phyloP scores from a whole-genome alignment of 2,329 filamentous ascomycete species.

The Lasiodiplodia sp. region DNA sequence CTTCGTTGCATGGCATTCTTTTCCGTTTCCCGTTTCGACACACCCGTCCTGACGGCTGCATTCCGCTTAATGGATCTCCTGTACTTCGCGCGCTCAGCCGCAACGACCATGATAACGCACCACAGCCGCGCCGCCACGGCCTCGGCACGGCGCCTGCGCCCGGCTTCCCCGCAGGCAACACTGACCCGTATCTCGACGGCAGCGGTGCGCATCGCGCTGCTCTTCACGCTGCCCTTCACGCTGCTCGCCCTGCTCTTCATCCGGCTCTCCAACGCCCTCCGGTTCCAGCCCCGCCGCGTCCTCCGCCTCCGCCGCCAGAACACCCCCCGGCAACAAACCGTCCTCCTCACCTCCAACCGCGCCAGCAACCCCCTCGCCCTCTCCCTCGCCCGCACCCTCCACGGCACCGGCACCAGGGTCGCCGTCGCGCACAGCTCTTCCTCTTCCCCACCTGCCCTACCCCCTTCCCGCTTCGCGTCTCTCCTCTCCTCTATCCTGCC shows the following conservation, averaged over 20 bases:
- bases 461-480: background rate
- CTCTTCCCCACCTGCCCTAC: background rate
- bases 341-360: conserved; percentile 74
- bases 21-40: conserved; percentile 11
- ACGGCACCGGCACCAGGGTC: conserved; percentile 3
- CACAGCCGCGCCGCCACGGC: conserved; percentile 8
- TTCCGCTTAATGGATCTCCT: conserved; percentile 2
- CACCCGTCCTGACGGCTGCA: background rate
- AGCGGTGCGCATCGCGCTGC: background rate
- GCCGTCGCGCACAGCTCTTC: background rate
- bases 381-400: conserved; percentile 19
- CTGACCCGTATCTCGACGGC: background rate
- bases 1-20: background rate
- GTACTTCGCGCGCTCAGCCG: background rate
- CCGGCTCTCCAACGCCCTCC: conserved; percentile 71
- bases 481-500: background rate
- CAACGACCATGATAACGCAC: background rate
- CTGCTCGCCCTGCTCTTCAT: conserved; percentile 51
- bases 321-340: conserved; percentile 69
- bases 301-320: conserved; percentile 73
- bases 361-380: conserved; percentile 55
- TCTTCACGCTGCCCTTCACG: conserved; percentile 17
- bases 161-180: background rate
- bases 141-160: background rate
- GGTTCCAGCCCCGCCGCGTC: conserved; percentile 69